Evolutionary conservation across 2,329 filamentous ascomycete genomes (phyloP), one percentile per base, ranked within the genome.

Genomic region (Arachnomyces sp.): DNA sequence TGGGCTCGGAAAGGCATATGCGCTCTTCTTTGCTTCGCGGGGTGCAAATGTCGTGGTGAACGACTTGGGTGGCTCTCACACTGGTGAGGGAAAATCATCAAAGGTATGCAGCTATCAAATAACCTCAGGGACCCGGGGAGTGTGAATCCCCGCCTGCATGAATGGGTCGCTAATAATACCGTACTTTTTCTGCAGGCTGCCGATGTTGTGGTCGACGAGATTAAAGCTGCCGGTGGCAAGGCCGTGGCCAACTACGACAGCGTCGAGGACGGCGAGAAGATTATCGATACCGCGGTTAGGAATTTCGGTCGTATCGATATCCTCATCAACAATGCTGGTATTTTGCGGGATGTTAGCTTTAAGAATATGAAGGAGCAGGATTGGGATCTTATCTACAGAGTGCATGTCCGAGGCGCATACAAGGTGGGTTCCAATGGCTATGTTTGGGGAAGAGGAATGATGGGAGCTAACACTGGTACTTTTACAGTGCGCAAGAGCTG

Each of bases 341-440:
- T 96, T 59, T 75, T 94, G 45, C 83, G 90, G 46, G 89, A 96
- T 69, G 66, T 96, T 60, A 90, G 85, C 75, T 96, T 98, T 73
- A 94, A 94, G 77, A 96, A 96, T 70, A 93, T 96, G 78, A 92
- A 83, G 65, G 92, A 98, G 64, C 69, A 83, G 60, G 92, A 98
- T 65, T 98, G 92, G 92, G 90, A 98, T 61, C 70, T 95, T 52
- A 84, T 95, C 61, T 85, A 90, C 67, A 82, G 80, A 62, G 90
- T 96, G 43, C 90, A 98, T 67, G 81, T 95, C 55, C 84, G 80
- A 60, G 92, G 92, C 54, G 82, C 88, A 57, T 98, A 94, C 76
- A 96, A 94, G 65, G 71, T 73, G 53, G 32, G 54, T 31, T n/a
- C n/a, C n/a, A n/a, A n/a, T n/a, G n/a, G n/a, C n/a, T 16, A 17